These are phyloP conservation scores for Rutstroemia sp. DNA, from an alignment of 2,329 filamentous ascomycete species.

Conservation along the genomic window DNA sequence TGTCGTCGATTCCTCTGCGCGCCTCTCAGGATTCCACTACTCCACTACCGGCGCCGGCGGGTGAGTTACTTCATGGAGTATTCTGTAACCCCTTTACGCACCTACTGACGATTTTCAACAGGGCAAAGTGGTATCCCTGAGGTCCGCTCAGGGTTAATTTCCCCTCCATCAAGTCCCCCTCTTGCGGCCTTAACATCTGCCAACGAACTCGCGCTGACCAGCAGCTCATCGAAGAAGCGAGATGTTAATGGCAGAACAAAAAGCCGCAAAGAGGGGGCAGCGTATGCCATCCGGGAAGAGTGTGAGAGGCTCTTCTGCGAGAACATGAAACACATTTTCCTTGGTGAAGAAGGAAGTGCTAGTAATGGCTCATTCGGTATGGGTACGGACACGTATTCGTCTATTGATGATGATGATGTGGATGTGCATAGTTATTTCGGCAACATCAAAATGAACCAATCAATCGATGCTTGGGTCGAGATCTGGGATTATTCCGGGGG, in stretches of 20 bases:
- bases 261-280: constrained; percentile 76
- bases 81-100: not conserved
- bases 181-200: constrained; percentile 65
- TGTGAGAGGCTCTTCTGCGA: constrained; percentile 99
- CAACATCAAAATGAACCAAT: constrained; percentile 17
- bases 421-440: constrained; percentile 23
- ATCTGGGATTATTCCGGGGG: constrained; percentile 69
- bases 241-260: constrained; percentile 29
- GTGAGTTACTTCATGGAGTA: constrained; percentile 35
- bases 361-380: constrained; percentile 78
- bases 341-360: constrained; percentile 84
- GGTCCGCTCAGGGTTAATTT: constrained; percentile 58
- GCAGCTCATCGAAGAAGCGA: constrained; percentile 31
- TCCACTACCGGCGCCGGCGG: constrained; percentile 85
- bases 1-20: constrained; percentile 65
- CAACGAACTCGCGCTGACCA: constrained; percentile 59
- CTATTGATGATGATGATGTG: constrained; percentile 25
- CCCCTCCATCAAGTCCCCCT: constrained; percentile 85
- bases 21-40: constrained; percentile 83
- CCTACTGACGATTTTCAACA: constrained; percentile 34
- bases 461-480: constrained; percentile 29
- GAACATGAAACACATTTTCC: constrained; percentile 88
- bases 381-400: constrained; percentile 58
- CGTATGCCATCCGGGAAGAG: constrained; percentile 96
- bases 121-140: constrained; percentile 94